Percentiles rank a stretch among this genome's conserved stretches.
Evolutionary conservation across 345 rosid genomes (phyloP).

Genomic region (Fremontodendron californicum): DNA sequence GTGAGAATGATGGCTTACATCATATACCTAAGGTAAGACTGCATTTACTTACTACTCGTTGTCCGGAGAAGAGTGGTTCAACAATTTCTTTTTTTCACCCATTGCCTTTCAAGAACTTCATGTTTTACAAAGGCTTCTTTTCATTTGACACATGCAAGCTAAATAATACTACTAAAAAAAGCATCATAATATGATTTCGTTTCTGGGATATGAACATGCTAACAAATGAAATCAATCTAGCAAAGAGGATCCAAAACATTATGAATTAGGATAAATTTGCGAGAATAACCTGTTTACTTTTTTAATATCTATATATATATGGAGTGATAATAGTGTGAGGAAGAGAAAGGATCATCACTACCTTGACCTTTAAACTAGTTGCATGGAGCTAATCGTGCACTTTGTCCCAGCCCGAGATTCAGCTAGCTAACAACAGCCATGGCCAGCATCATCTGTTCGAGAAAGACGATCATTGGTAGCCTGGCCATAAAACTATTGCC

Average conservation of each 20-base stretch:
- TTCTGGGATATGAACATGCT: conserved; percentile 2
- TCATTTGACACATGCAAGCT: not conserved
- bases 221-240: conserved; percentile 8
- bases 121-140: not conserved
- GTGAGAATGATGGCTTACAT: too few species aligned
- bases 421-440: conserved; percentile 15
- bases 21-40: too few species aligned
- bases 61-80: too few species aligned
- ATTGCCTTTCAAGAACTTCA: not conserved
- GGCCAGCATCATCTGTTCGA: conserved; percentile 18
- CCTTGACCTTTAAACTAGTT: conserved; percentile 20
- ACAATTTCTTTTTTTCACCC: too few species aligned
- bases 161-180: not conserved
- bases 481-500: conserved; percentile 51
- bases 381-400: conserved; percentile 9
- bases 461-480: conserved; percentile 11
- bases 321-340: not conserved
- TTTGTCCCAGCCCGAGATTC: conserved; percentile 15
- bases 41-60: too few species aligned
- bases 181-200: conserved; percentile 8
- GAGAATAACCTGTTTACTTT: conserved; percentile 16
- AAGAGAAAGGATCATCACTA: conserved; percentile 17
- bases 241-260: conserved; percentile 15
- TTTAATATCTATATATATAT: conserved; percentile 19
- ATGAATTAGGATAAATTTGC: conserved; percentile 23